These are phyloP conservation scores for Coemansia asiatica DNA, from an alignment of 192 early-diverging fungal genomes.

Conservation along the genomic window DNA sequence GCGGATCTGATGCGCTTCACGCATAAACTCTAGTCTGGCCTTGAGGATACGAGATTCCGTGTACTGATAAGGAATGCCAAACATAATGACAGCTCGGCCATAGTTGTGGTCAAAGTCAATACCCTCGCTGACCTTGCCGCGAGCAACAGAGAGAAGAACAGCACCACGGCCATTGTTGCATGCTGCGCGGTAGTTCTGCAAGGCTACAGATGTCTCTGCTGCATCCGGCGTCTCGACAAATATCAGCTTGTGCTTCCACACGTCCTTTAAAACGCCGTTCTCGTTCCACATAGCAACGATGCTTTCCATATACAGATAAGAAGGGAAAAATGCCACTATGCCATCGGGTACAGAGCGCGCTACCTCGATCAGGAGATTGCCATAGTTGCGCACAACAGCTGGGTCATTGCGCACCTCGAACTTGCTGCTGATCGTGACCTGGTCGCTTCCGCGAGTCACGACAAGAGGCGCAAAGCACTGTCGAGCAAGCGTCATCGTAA, in stretches of 20 bases:
- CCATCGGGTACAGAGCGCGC: slow-evolving; percentile 94
- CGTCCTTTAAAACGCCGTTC: slow-evolving; percentile 90
- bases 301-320: slow-evolving; percentile 97
- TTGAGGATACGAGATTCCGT: slow-evolving; percentile 94
- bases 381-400: slow-evolving; percentile 98
- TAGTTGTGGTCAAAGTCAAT: slow-evolving; percentile 99
- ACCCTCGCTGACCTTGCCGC: slow-evolving; percentile 99
- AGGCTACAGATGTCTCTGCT: slow-evolving; percentile 89
- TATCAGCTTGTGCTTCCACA: slow-evolving; percentile 97
- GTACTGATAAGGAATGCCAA: slow-evolving; percentile 99
- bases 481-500: slow-evolving; percentile 93
- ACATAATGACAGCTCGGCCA: slow-evolving; percentile 97
- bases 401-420: slow-evolving; percentile 99
- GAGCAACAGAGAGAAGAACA: slow-evolving; percentile 93
- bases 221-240: slow-evolving; percentile 99
- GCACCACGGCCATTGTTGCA: slow-evolving; percentile 99
- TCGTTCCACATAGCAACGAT: slow-evolving; percentile 99
- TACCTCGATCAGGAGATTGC: slow-evolving; percentile 93
- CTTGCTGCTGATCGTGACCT: slow-evolving; percentile 95
- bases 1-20: slow-evolving; percentile 89
- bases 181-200: slow-evolving; percentile 91
- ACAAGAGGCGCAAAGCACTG: slow-evolving; percentile 96
- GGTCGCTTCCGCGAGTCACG: slow-evolving; percentile 96
- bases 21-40: slow-evolving; percentile 91
- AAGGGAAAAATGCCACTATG: slow-evolving; percentile 97